phyloP scores from a whole-genome alignment of 106 monocot genomes.

The Posidonia australis region DNA sequence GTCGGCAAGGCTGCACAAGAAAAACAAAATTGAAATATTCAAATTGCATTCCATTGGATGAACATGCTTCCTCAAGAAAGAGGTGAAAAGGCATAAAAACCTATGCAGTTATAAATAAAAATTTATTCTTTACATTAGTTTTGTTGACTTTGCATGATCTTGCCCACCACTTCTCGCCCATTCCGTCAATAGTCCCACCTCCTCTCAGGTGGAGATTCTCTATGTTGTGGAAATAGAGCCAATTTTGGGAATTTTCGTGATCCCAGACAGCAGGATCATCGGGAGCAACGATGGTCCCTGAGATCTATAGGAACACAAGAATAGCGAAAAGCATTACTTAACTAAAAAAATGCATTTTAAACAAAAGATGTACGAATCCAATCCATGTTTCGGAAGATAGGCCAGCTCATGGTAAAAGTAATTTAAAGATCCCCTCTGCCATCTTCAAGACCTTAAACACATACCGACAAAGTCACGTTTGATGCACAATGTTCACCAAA shows the following conservation, averaged over 20 bases:
- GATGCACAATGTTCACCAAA: conserved; percentile 46
- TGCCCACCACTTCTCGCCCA: conserved; percentile 76
- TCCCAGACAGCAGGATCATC: conserved; percentile 43
- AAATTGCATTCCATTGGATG: no score
- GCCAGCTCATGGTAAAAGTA: no score
- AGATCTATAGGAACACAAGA: conserved; percentile 23
- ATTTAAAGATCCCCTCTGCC: no score
- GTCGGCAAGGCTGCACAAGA: conserved; percentile 58
- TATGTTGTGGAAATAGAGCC: conserved; percentile 18
- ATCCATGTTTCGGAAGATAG: no score
- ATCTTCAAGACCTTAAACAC: not conserved
- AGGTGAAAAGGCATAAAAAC: not conserved
- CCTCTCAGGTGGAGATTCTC: conserved; percentile 9
- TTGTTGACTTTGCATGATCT: conserved; percentile 59
- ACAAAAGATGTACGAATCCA: not conserved
- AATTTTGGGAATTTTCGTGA: conserved; percentile 5
- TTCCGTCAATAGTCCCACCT: conserved; percentile 24
- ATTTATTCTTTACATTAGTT: conserved; percentile 41
- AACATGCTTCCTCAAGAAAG: no score
- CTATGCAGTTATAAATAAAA: not conserved
- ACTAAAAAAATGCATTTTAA: not conserved
- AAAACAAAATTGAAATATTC: not conserved
- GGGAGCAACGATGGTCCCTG: conserved; percentile 58
- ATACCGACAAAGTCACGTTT: conserved; percentile 49
- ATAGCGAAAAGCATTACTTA: not conserved